Percentiles rank a stretch among this genome's conserved stretches.
These are phyloP conservation scores for Mortierella antarctica DNA, from an alignment of 192 early-diverging fungal genomes.

Conservation along the genomic window DNA sequence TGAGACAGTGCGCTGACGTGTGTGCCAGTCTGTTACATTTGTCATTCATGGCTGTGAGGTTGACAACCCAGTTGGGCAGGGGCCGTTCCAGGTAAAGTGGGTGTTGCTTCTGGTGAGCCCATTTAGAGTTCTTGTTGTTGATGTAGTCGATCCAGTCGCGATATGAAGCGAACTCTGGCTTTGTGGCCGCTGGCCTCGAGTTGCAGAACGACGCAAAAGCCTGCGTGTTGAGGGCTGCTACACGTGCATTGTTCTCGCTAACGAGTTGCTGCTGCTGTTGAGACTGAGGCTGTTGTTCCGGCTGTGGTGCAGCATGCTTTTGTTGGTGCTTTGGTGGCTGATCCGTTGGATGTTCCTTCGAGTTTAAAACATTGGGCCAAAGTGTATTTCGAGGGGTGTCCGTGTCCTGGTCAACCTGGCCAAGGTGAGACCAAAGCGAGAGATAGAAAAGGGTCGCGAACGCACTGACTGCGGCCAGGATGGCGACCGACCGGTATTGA, in stretches of 20 bases:
- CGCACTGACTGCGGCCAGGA: conserved; percentile 19
- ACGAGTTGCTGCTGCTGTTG: background rate
- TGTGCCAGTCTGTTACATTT: conserved; percentile 28
- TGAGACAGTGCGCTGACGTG: conserved; percentile 39
- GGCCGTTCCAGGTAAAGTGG: conserved; percentile 27
- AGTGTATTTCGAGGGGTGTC: background rate
- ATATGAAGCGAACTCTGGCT: conserved; percentile 8
- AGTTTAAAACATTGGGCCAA: background rate
- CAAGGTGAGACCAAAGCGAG: conserved; percentile 15
- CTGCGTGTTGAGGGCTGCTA: conserved; percentile 8
- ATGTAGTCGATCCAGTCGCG: conserved; percentile 19
- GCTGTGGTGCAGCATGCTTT: background rate
- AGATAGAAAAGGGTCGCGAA: conserved; percentile 19
- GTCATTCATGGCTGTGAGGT: conserved; percentile 22
- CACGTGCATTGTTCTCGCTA: conserved; percentile 19
- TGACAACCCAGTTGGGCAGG: conserved; percentile 26
- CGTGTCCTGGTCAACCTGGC: too few species aligned
- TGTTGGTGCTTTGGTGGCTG: background rate
- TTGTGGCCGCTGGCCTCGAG: background rate
- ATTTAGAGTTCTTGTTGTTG: conserved; percentile 1
- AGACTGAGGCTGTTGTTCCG: conserved; percentile 1
- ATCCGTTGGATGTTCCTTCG: background rate
- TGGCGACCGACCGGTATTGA: conserved; percentile 17
- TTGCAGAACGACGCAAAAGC: conserved; percentile 28
- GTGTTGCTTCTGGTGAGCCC: background rate